Evolutionary conservation across 2,329 filamentous ascomycete species (phyloP), one percentile per base, ranked within the genome.

Genomic region (Elsinoe perseae): DNA sequence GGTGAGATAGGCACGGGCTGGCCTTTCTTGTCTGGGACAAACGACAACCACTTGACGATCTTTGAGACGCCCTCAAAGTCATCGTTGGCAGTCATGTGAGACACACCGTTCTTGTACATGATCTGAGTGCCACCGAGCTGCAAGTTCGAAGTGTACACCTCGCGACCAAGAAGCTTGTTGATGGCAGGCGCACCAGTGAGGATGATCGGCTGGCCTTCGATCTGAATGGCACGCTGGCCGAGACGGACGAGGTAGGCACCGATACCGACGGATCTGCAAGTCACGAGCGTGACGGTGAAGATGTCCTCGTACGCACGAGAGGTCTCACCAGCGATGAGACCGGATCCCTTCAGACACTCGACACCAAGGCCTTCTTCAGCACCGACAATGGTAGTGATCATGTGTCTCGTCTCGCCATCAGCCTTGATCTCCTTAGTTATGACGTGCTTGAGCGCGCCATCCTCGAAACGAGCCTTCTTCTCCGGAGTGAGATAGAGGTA

Each of bases 71-170:
- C 93, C 67, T 92, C 91, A 66, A 98, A 97, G 76, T 98, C 93
- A 68, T 98, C 92, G 64, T 86, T 87, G 67, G 93, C 93, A 64
- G 92, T 96, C 88, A 97, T 92, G 78, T 98, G 93, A 20, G 93
- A 97, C 40, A 98, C 93, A 83, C 93, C 93, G 72, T 98, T 98
- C 77, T 89, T 91, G 83, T 98, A 97, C 93, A 98, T 98, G 81
- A 98, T 98, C 75, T 98, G 93, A n/a, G 93, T 98, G 65, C 93
- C 93, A 84, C 93, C 93, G 62, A 98, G 89, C 79, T 98, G 93
- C 69, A 98, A 76, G 81, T 98, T 98, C 59, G 93, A 97, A 21
- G 93, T 96, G 78, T 98, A 98, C 27, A 98, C 92, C 74, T 98
- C 93, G 64, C 95, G 90, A 67, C 93, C 93, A 59, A 98, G 84